Evolutionary conservation across 1,284 basidiomycete species (phyloP).

Genomic region (Pseudozyma sp.): DNA sequence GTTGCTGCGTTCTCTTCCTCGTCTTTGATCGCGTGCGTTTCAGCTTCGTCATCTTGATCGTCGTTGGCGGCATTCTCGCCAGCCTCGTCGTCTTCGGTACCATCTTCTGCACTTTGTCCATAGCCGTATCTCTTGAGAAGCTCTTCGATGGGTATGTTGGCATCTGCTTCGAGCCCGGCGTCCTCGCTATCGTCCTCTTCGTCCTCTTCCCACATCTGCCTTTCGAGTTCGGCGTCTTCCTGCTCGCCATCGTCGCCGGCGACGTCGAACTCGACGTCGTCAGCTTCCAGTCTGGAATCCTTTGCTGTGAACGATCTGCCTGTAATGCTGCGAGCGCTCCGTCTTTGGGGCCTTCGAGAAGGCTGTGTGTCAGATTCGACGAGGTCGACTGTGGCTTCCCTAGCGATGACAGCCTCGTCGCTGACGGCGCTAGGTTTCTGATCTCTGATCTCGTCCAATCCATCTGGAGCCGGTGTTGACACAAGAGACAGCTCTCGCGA

Average conservation of each 20-base stretch:
- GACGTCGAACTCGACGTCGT: slow-evolving; percentile 37
- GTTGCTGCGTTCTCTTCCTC: slow-evolving; percentile 7
- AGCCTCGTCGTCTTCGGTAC: slow-evolving; percentile 34
- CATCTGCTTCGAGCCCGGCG: slow-evolving; percentile 72
- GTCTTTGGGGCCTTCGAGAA: slow-evolving; percentile 16
- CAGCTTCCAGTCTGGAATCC: slow-evolving; percentile 25
- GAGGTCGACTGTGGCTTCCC: neutral
- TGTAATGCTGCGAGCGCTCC: slow-evolving; percentile 6
- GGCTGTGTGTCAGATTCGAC: neutral
- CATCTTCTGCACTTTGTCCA: slow-evolving; percentile 23
- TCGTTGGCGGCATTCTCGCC: slow-evolving; percentile 21
- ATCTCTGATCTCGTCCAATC: neutral
- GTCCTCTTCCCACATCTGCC: slow-evolving; percentile 64
- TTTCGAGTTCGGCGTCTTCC: slow-evolving; percentile 65
- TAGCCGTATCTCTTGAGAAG: slow-evolving; percentile 72
- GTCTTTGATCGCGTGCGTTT: neutral
- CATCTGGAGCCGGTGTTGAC: slow-evolving; percentile 7
- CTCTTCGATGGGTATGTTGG: slow-evolving; percentile 73
- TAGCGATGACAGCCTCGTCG: slow-evolving; percentile 1
- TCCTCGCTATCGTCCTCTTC: slow-evolving; percentile 71
- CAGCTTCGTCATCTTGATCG: slow-evolving; percentile 19
- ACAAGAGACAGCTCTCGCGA: slow-evolving; percentile 12
- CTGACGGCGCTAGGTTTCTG: neutral
- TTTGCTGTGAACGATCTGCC: slow-evolving; percentile 8
- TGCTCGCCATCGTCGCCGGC: slow-evolving; percentile 49